These are phyloP conservation scores for Fusarium sp. DNA, from an alignment of 2,329 filamentous ascomycete genomes.

Conservation along the genomic window DNA sequence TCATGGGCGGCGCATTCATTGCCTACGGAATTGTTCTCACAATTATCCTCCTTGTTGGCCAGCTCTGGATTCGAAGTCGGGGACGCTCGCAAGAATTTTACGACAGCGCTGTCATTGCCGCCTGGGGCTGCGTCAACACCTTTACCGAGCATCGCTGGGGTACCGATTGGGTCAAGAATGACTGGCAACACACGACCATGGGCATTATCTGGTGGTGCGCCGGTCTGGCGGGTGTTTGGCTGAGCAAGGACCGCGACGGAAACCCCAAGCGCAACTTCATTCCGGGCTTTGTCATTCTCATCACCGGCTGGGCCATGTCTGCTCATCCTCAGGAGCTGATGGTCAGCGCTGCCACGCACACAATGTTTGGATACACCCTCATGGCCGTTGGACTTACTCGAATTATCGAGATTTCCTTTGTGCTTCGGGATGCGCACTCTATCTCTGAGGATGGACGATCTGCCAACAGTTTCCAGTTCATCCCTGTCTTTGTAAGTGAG, in stretches of 20 bases:
- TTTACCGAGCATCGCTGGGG: conserved; percentile 99
- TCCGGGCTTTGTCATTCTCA: conserved; percentile 88
- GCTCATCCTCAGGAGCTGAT: conserved; percentile 88
- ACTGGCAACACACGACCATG: conserved; percentile 99
- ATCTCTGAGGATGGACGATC: conserved; percentile 78
- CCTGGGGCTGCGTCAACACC: conserved; percentile 97
- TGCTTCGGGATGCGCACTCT: conserved; percentile 80
- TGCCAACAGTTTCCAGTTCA: conserved; percentile 73
- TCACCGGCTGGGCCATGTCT: conserved; percentile 98
- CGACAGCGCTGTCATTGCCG: conserved; percentile 90
- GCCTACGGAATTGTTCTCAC: conserved; percentile 92
- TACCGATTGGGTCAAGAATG: conserved; percentile 88
- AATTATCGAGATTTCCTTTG: conserved; percentile 92
- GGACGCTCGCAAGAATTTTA: conserved; percentile 97
- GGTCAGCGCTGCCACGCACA: conserved; percentile 90
- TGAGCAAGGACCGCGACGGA: conserved; percentile 87
- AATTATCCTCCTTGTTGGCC: conserved; percentile 88
- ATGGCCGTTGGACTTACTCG: conserved; percentile 90
- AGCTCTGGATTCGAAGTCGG: conserved; percentile 85
- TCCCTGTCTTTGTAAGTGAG: conserved; percentile 70
- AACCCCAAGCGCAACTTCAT: conserved; percentile 93
- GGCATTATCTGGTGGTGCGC: conserved; percentile 99
- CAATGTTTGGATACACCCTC: conserved; percentile 92
- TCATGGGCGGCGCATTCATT: conserved; percentile 98
- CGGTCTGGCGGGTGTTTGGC: conserved; percentile 91